Evolutionary conservation across 495 filamentous ascomycete species (phyloP).

Genomic region (Xylaria palmicola): DNA sequence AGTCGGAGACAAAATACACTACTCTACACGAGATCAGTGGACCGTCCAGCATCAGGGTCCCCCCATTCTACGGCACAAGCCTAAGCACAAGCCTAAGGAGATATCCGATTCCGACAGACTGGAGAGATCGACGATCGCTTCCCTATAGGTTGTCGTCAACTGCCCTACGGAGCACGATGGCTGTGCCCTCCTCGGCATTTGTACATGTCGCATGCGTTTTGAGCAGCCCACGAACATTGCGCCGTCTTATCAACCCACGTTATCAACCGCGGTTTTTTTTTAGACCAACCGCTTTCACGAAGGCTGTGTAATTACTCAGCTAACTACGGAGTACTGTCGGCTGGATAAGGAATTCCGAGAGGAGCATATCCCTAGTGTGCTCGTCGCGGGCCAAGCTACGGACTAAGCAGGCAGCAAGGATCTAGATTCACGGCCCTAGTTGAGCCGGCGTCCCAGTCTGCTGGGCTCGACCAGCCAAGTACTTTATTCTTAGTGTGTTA

Average conservation of each 20-base stretch:
- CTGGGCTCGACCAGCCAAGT: slow-evolving; percentile 8
- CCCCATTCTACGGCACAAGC: slow-evolving; percentile 6
- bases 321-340: too few species aligned
- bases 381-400: not conserved
- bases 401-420: not conserved
- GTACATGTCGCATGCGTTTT: not conserved
- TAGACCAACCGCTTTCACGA: too few species aligned
- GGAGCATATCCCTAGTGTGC: not conserved
- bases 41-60: not conserved
- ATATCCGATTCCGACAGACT: slow-evolving; percentile 18
- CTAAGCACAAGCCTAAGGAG: slow-evolving; percentile 8
- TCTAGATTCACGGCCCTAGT: slow-evolving; percentile 7
- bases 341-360: not conserved
- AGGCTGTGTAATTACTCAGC: not conserved
- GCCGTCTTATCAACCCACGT: not conserved
- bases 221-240: not conserved
- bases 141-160: not conserved
- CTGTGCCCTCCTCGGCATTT: slow-evolving; percentile 5
- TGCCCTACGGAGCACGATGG: not conserved
- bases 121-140: slow-evolving; percentile 16
- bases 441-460: slow-evolving; percentile 9
- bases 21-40: not conserved
- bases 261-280: too few species aligned
- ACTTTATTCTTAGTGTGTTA: not conserved
- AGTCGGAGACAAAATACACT: not conserved